A percentile compares a stretch with the other conserved stretches of the same genome.
These are phyloP conservation scores for Phyllosticta capitalensis DNA, from an alignment of 2,329 filamentous ascomycete species.

Conservation along the genomic window DNA sequence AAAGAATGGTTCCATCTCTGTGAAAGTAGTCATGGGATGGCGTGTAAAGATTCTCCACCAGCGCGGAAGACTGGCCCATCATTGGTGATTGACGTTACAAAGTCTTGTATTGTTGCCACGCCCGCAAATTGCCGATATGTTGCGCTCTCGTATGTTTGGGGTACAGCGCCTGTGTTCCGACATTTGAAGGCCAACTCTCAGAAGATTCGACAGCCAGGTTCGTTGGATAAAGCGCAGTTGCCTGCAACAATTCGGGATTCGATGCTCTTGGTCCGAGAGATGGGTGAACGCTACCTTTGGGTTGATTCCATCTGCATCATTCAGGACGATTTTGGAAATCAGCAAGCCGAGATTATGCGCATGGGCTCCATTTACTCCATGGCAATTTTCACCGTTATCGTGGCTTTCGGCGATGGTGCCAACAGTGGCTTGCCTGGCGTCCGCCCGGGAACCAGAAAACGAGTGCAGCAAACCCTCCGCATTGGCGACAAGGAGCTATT, in stretches of 20 bases:
- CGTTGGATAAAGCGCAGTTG: constrained; percentile 3
- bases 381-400: constrained; percentile 13
- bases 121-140: constrained; percentile 9
- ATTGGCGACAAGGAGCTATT: background rate
- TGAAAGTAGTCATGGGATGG: background rate
- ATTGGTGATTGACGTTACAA: background rate
- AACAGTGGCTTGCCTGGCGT: constrained; percentile 1
- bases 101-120: background rate
- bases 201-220: background rate
- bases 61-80: background rate
- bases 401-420: constrained; percentile 10
- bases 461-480: background rate
- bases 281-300: constrained; percentile 14
- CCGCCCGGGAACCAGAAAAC: background rate
- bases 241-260: constrained; percentile 11
- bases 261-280: constrained; percentile 1
- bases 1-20: background rate
- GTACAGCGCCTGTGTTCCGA: constrained; percentile 6
- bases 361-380: constrained; percentile 14
- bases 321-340: constrained; percentile 5
- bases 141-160: constrained; percentile 15
- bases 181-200: background rate
- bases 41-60: background rate
- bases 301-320: constrained; percentile 15
- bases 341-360: background rate